These are phyloP conservation scores for Cladosporium halotolerans DNA, from an alignment of 2,329 filamentous ascomycete genomes.

Conservation along the genomic window DNA sequence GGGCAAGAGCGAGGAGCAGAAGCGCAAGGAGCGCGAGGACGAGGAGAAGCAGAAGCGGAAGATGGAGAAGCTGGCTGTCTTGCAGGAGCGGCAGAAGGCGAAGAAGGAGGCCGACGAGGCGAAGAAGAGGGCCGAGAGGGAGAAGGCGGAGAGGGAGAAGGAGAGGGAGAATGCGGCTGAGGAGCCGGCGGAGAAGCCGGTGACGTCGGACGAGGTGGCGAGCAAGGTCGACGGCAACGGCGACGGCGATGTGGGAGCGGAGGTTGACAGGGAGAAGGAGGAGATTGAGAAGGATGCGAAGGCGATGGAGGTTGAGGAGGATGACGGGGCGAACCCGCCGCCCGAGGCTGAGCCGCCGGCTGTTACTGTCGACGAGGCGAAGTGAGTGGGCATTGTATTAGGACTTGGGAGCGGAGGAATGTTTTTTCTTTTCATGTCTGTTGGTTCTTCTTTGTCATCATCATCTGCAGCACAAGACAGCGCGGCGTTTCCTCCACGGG, in stretches of 20 bases:
- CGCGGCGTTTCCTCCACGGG: not conserved
- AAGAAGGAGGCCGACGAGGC: constrained; percentile 22
- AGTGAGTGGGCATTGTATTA: not conserved
- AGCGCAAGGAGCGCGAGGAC: constrained; percentile 23
- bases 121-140: constrained; percentile 16
- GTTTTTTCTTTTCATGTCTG: not conserved
- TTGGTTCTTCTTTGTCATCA: not conserved
- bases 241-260: not conserved
- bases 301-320: not conserved
- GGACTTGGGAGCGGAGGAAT: not conserved
- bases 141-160: not conserved
- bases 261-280: not conserved
- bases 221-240: not conserved
- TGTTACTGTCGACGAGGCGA: not conserved
- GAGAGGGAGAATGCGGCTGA: constrained; percentile 11
- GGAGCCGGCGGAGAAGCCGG: not conserved
- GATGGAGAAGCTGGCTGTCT: constrained; percentile 27
- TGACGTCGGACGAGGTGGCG: not conserved
- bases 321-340: not conserved
- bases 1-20: constrained; percentile 32
- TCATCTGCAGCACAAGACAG: not conserved
- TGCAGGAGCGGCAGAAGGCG: constrained; percentile 24
- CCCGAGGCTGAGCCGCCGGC: not conserved
- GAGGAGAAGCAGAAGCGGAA: constrained; percentile 27
- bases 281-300: constrained; percentile 6